A percentile compares a stretch with the other conserved stretches of the same genome.
phyloP scores from a whole-genome alignment of 345 rosid genomes.

The Brassica napus region DNA sequence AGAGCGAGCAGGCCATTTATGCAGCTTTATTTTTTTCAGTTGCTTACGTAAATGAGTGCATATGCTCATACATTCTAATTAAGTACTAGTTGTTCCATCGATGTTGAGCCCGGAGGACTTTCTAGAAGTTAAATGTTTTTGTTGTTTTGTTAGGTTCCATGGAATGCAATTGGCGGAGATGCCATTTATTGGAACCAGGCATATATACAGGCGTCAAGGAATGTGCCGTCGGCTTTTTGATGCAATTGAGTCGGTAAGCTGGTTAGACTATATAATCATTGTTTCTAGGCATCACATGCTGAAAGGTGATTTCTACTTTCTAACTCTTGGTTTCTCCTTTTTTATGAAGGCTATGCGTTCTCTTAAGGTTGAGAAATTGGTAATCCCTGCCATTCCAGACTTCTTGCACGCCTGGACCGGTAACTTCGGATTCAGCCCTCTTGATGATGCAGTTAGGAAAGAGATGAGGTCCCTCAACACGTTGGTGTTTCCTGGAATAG shows the following conservation, averaged over 20 bases:
- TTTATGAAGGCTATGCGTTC: constrained; percentile 33
- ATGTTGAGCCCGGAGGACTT: constrained; percentile 1
- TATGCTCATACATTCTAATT: not conserved
- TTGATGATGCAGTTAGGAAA: constrained; percentile 33
- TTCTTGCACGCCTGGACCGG: constrained; percentile 42
- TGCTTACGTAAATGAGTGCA: constrained; percentile 2
- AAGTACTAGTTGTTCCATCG: not conserved
- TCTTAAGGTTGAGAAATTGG: constrained; percentile 43
- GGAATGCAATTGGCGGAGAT: constrained; percentile 43
- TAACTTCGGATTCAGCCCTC: constrained; percentile 35
- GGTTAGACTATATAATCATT: not conserved
- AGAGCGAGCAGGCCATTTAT: constrained; percentile 4
- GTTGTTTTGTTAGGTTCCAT: constrained; percentile 39
- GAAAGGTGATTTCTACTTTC: constrained; percentile 5
- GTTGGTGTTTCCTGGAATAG: constrained; percentile 41
- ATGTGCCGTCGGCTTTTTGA: constrained; percentile 42
- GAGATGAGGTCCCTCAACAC: constrained; percentile 40
- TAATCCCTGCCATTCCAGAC: constrained; percentile 44
- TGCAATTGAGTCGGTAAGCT: constrained; percentile 41
- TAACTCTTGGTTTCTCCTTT: not conserved
- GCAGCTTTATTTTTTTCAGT: not conserved
- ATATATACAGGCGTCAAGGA: constrained; percentile 44
- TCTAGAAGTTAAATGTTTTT: constrained; percentile 6
- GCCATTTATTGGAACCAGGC: constrained; percentile 48
- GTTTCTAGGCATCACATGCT: not conserved